These are phyloP conservation scores for Pyrus communis DNA, from an alignment of 306 rosid species.

Conservation along the genomic window DNA sequence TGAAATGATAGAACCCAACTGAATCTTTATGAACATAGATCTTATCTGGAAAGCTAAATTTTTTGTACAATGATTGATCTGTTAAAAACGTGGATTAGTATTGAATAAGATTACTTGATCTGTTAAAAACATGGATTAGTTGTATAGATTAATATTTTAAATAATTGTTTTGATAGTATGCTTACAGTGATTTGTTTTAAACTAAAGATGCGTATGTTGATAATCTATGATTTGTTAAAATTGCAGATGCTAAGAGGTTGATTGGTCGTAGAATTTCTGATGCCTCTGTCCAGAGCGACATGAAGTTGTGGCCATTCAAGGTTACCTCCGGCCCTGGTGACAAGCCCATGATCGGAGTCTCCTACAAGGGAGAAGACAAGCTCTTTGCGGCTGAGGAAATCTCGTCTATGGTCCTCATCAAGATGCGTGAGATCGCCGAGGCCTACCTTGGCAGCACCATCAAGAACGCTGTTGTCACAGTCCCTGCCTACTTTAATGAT, in stretches of 20 bases:
- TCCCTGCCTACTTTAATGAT: conserved; percentile 63
- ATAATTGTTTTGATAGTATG: neutral
- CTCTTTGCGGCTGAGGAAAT: conserved; percentile 58
- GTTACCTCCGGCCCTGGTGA: conserved; percentile 48
- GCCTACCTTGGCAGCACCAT: conserved; percentile 51
- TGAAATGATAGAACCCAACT: too few species aligned
- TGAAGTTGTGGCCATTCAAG: conserved; percentile 66
- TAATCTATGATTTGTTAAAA: neutral
- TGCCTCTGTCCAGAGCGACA: conserved; percentile 59
- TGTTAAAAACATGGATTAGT: neutral
- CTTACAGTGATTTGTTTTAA: neutral
- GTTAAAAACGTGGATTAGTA: neutral
- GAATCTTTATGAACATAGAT: too few species aligned
- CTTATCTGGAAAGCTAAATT: too few species aligned
- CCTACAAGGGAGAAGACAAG: conserved; percentile 66
- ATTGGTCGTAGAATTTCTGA: conserved; percentile 53
- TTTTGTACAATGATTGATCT: neutral
- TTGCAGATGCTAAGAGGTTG: conserved; percentile 58
- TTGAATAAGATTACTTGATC: too few species aligned
- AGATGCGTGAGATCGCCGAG: conserved; percentile 73
- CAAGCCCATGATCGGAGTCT: conserved; percentile 52
- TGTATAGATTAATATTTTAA: too few species aligned
- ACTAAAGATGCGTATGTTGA: neutral
- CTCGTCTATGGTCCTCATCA: conserved; percentile 57
- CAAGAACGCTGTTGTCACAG: conserved; percentile 62